Conservation (phyloP, 140 eudicot species). For the Cichorium intybus region DNA sequence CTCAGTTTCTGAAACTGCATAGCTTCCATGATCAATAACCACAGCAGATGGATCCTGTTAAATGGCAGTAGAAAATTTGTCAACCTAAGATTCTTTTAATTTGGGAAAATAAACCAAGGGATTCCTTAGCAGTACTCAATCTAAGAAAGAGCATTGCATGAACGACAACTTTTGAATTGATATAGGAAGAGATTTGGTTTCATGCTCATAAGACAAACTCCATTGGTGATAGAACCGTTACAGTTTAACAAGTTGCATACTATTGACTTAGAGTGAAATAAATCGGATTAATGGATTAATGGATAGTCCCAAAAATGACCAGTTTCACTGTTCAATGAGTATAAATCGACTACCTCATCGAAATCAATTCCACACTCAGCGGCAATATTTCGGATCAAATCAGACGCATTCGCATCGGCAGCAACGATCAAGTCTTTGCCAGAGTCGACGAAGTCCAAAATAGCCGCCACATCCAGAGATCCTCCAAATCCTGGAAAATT, state of each 20-base stretch:
- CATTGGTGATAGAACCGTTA: background rate
- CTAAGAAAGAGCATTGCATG: no score
- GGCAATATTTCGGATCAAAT: slow-evolving; percentile 80
- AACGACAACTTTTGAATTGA: background rate
- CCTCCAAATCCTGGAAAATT: slow-evolving; percentile 74
- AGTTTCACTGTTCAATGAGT: background rate
- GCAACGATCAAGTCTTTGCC: slow-evolving; percentile 89
- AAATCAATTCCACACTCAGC: slow-evolving; percentile 92
- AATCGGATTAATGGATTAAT: slow-evolving; percentile 2
- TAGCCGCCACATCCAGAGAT: slow-evolving; percentile 59
- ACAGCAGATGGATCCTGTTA: slow-evolving; percentile 75
- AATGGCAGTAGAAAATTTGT: background rate
- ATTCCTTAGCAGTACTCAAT: no score
- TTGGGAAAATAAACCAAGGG: no score
- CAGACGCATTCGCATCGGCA: slow-evolving; percentile 79
- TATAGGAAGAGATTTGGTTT: background rate
- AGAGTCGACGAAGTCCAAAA: slow-evolving; percentile 88
- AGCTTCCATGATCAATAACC: slow-evolving; percentile 87
- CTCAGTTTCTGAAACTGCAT: slow-evolving; percentile 71
- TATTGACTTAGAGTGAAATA: background rate
- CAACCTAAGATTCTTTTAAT: background rate
- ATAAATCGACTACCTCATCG: slow-evolving; percentile 62
- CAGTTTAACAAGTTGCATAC: background rate
- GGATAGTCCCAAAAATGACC: background rate
- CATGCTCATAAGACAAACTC: background rate